These are phyloP conservation scores for Mucor saturninus DNA, from an alignment of 371 early-diverging fungal species.

Conservation along the genomic window DNA sequence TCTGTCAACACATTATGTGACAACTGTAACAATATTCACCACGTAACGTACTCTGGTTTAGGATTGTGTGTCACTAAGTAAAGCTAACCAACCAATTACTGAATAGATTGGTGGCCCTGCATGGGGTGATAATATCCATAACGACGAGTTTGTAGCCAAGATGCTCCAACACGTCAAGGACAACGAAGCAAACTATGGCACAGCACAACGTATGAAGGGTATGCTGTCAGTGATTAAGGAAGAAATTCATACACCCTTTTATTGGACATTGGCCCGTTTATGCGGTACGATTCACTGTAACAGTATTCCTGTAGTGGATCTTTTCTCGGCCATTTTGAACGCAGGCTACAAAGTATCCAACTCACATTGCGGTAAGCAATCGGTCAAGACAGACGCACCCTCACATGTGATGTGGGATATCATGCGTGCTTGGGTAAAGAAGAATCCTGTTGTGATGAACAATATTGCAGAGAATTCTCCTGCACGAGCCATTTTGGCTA, in stretches of 20 bases:
- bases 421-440: slow-evolving; percentile 77
- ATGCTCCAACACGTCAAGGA: slow-evolving; percentile 76
- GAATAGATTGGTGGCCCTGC: slow-evolving; percentile 92
- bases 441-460: slow-evolving; percentile 69
- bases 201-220: slow-evolving; percentile 89
- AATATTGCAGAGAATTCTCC: slow-evolving; percentile 75
- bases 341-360: slow-evolving; percentile 91
- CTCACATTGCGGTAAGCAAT: slow-evolving; percentile 85
- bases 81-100: neutral
- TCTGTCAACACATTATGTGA: slow-evolving; percentile 68
- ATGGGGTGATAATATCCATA: slow-evolving; percentile 88
- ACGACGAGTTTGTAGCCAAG: slow-evolving; percentile 73
- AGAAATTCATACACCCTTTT: slow-evolving; percentile 82
- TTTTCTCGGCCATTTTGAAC: slow-evolving; percentile 90
- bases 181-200: slow-evolving; percentile 67
- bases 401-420: slow-evolving; percentile 92
- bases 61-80: slow-evolving; percentile 38
- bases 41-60: slow-evolving; percentile 24
- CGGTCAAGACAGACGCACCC: slow-evolving; percentile 98
- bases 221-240: slow-evolving; percentile 94
- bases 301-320: slow-evolving; percentile 47
- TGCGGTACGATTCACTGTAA: slow-evolving; percentile 73
- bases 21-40: slow-evolving; percentile 69
- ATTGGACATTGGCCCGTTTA: slow-evolving; percentile 75
- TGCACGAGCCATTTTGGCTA: slow-evolving; percentile 67